These are phyloP conservation scores for Mortierella antarctica DNA, from an alignment of 192 early-diverging fungal species.

Conservation along the genomic window DNA sequence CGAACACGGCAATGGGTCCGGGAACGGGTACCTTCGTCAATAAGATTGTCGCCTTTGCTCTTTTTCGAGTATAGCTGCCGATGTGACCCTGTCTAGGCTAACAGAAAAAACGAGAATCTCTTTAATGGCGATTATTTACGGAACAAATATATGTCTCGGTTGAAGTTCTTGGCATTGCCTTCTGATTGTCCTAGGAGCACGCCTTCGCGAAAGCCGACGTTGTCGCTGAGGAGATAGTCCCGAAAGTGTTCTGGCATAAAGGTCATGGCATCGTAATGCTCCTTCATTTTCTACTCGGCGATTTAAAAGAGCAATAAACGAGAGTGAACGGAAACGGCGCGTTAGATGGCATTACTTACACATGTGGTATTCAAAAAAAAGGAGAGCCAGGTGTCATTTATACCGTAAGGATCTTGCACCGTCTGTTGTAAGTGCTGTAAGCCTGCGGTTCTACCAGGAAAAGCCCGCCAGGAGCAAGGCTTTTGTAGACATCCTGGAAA, in stretches of 20 bases:
- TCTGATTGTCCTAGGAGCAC: constrained; percentile 31
- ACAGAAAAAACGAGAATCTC: neutral
- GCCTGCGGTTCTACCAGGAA: constrained; percentile 81
- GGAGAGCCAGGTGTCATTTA: neutral
- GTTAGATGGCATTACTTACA: neutral
- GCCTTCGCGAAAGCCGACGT: constrained; percentile 54
- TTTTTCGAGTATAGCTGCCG: no score
- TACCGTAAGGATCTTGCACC: constrained; percentile 56
- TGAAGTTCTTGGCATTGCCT: constrained; percentile 35
- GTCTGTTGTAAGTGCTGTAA: constrained; percentile 63
- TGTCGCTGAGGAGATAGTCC: constrained; percentile 43
- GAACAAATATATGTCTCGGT: constrained; percentile 33
- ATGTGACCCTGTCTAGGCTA: neutral
- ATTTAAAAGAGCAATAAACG: neutral
- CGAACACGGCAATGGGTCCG: neutral
- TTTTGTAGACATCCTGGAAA: constrained; percentile 71
- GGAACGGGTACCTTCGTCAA: constrained; percentile 12
- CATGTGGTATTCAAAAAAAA: constrained; percentile 2
- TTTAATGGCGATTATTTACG: constrained; percentile 17
- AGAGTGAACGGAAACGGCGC: neutral
- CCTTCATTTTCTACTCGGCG: constrained; percentile 39
- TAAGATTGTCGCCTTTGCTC: no score
- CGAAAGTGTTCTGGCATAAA: constrained; percentile 56
- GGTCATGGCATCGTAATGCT: constrained; percentile 48
- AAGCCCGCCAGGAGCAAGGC: constrained; percentile 65